These are phyloP conservation scores for Clitopilus passeckerianus DNA, from an alignment of 768 basidiomycete genomes.

Conservation along the genomic window DNA sequence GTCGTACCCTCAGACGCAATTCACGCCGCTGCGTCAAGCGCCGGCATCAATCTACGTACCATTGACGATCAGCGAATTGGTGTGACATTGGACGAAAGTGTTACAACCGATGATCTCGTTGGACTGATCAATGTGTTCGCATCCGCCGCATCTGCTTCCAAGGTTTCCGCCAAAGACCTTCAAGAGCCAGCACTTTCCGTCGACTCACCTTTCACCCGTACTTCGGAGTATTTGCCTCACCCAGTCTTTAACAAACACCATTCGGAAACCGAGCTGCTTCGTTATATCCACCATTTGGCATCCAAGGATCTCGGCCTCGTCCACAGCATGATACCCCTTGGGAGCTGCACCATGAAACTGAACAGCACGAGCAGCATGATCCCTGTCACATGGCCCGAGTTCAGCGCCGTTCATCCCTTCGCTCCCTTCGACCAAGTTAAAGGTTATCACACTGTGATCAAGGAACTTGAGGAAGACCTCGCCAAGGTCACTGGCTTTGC, in stretches of 20 bases:
- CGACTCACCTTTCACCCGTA: constrained; percentile 52
- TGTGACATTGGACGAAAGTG: constrained; percentile 90
- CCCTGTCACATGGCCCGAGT: constrained; percentile 93
- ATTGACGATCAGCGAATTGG: constrained; percentile 77
- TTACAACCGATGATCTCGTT: constrained; percentile 69
- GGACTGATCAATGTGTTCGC: constrained; percentile 80
- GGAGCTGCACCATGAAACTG: constrained; percentile 97
- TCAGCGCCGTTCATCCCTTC: constrained; percentile 88
- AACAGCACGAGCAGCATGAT: constrained; percentile 99
- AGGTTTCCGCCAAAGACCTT: constrained; percentile 42
- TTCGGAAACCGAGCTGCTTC: constrained; percentile 98
- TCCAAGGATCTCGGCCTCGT: constrained; percentile 93
- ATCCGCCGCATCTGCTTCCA: constrained; percentile 47
- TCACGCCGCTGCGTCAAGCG: constrained; percentile 60
- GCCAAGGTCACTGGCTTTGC: constrained; percentile 97
- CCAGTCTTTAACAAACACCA: constrained; percentile 96
- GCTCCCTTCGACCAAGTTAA: constrained; percentile 84
- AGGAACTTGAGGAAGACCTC: constrained; percentile 89
- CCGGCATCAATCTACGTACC: constrained; percentile 78
- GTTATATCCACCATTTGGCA: constrained; percentile 91
- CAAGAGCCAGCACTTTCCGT: constrained; percentile 34
- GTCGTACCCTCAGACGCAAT: constrained; percentile 56
- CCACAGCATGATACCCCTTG: constrained; percentile 94
- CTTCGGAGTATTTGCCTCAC: constrained; percentile 73
- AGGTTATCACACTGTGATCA: constrained; percentile 81